A percentile compares a stretch with the other conserved stretches of the same genome.
These are phyloP conservation scores for Cladophialophora carrionii DNA, from an alignment of 2,329 filamentous ascomycete species.

Conservation along the genomic window DNA sequence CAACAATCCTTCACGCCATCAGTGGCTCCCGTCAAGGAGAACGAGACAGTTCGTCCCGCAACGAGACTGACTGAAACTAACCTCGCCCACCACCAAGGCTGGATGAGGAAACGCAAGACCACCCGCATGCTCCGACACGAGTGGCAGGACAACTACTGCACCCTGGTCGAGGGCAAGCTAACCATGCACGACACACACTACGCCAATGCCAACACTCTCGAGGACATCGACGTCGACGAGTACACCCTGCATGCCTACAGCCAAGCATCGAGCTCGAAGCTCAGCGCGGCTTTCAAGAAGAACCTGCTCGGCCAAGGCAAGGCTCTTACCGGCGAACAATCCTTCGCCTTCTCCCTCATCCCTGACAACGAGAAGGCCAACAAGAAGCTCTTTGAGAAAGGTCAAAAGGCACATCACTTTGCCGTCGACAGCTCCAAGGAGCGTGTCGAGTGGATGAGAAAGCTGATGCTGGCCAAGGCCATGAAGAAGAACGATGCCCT, in stretches of 20 bases:
- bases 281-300: slow-evolving; percentile 79
- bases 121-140: slow-evolving; percentile 87
- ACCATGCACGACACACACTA: slow-evolving; percentile 44
- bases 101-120: slow-evolving; percentile 93
- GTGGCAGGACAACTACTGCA: slow-evolving; percentile 91
- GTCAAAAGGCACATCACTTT: slow-evolving; percentile 89
- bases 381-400: slow-evolving; percentile 50
- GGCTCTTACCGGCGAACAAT: slow-evolving; percentile 40
- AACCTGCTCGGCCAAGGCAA: slow-evolving; percentile 51
- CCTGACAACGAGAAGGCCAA: slow-evolving; percentile 49
- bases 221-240: slow-evolving; percentile 47
- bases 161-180: slow-evolving; percentile 73
- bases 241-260: slow-evolving; percentile 49
- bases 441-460: slow-evolving; percentile 81
- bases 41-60: slow-evolving; percentile 21
- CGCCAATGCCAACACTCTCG: slow-evolving; percentile 39
- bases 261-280: slow-evolving; percentile 73
- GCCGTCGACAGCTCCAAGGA: slow-evolving; percentile 85
- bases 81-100: slow-evolving; percentile 69
- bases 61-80: slow-evolving; percentile 31
- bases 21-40: slow-evolving; percentile 35
- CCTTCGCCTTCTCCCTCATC: slow-evolving; percentile 50
- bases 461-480: slow-evolving; percentile 53
- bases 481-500: slow-evolving; percentile 34
- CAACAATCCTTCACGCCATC: slow-evolving; percentile 36